These are phyloP conservation scores for Naumovozyma dairenensis DNA, from an alignment of 805 yeast genomes.

Conservation along the genomic window DNA sequence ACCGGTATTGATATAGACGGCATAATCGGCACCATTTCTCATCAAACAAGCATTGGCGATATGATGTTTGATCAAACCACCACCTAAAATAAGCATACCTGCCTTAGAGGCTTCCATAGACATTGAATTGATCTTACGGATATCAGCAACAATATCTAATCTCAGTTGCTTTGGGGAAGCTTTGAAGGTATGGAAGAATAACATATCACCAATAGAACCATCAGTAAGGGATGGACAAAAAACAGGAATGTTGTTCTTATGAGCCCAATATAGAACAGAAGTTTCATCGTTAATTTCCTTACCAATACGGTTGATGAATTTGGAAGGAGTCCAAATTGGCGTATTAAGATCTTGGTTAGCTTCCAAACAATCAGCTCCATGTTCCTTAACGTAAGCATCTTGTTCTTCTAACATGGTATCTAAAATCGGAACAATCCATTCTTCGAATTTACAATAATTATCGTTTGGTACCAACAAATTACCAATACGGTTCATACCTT, in stretches of 20 bases:
- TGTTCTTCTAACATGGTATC: constrained; percentile 86
- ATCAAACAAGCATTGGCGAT: constrained; percentile 95
- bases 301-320: constrained; percentile 84
- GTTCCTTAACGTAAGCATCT: constrained; percentile 47
- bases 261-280: constrained; percentile 95
- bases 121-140: constrained; percentile 81
- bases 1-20: constrained; percentile 94
- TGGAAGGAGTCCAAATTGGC: constrained; percentile 86
- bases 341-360: constrained; percentile 38
- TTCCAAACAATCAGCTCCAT: constrained; percentile 48
- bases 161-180: constrained; percentile 83
- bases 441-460: constrained; percentile 94
- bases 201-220: constrained; percentile 98
- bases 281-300: constrained; percentile 90
- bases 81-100: constrained; percentile 94
- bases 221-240: constrained; percentile 97
- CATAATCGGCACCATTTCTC: constrained; percentile 99
- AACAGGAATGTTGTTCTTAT: constrained; percentile 89
- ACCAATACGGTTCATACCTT: constrained; percentile 97
- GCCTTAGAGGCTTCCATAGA: constrained; percentile 92
- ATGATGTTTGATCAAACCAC: constrained; percentile 94
- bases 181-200: constrained; percentile 95
- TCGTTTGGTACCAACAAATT: constrained; percentile 95
- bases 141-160: constrained; percentile 89
- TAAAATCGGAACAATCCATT: constrained; percentile 94